Evolutionary conservation across 2,329 filamentous ascomycete species (phyloP).

Genomic region (Stromatinia cepivora): DNA sequence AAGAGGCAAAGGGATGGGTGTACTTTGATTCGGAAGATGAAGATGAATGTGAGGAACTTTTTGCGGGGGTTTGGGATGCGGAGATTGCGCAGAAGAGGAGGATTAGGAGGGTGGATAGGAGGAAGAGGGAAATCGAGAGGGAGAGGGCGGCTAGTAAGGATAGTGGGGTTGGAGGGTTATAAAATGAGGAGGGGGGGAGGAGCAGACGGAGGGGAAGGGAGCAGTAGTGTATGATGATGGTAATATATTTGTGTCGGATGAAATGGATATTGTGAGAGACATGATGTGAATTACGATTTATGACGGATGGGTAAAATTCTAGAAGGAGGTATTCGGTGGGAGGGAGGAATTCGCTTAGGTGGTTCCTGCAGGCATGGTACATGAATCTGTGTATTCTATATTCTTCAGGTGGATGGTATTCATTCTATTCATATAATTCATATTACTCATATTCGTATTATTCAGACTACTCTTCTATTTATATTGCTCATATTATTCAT

Average conservation of each 20-base stretch:
- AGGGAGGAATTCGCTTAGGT: too few species aligned
- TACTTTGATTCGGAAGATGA: conserved; percentile 54
- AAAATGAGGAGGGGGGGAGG: background rate
- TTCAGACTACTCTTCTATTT: too few species aligned
- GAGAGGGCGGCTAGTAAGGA: conserved; percentile 19
- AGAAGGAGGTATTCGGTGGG: background rate
- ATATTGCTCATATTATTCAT: too few species aligned
- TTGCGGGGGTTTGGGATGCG: conserved; percentile 61
- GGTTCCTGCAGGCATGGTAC: background rate
- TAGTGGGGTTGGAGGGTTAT: conserved; percentile 12
- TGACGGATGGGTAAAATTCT: background rate
- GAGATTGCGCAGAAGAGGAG: conserved; percentile 42
- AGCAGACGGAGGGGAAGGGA: background rate
- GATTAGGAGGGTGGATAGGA: conserved; percentile 28
- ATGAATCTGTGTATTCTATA: background rate
- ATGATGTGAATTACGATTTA: background rate
- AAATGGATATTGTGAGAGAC: background rate
- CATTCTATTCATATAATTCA: too few species aligned
- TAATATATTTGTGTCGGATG: background rate
- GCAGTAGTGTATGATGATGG: background rate
- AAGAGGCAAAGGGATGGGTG: conserved; percentile 56
- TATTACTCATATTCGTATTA: too few species aligned
- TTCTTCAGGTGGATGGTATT: too few species aligned
- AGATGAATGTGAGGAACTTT: conserved; percentile 67
- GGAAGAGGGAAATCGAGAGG: conserved; percentile 24